Evolutionary conservation across 768 basidiomycete species (phyloP).

Genomic region (Naganishia vaughanmartiniae): DNA sequence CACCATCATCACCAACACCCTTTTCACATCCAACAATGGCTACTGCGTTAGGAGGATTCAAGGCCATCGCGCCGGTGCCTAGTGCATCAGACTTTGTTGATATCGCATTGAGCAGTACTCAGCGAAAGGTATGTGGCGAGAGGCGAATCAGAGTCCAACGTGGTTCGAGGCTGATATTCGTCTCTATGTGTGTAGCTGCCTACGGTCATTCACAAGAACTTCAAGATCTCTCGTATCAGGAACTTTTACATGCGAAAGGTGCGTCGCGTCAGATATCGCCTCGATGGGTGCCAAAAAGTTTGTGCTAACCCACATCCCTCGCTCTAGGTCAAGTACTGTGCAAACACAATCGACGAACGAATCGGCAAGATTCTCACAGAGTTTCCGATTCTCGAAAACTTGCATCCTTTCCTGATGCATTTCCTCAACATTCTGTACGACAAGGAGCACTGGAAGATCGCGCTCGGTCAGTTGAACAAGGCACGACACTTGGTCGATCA

Average conservation of each 20-base stretch:
- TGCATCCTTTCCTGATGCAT: constrained; percentile 93
- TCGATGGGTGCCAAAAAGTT: constrained; percentile 59
- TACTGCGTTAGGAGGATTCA: constrained; percentile 54
- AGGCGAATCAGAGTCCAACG: constrained; percentile 51
- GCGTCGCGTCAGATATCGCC: constrained; percentile 66
- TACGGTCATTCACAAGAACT: constrained; percentile 93
- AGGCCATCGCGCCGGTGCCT: constrained; percentile 97
- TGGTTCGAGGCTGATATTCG: neutral
- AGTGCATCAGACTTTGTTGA: constrained; percentile 85
- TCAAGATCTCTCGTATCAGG: constrained; percentile 97
- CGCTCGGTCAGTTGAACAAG: constrained; percentile 92
- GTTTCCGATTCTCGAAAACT: constrained; percentile 96
- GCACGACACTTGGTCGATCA: constrained; percentile 94
- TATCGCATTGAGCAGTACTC: constrained; percentile 33
- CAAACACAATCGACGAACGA: constrained; percentile 25
- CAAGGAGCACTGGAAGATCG: constrained; percentile 99
- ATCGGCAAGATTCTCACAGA: constrained; percentile 85
- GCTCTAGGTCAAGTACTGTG: constrained; percentile 20
- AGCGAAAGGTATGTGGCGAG: constrained; percentile 24
- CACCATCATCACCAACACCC: neutral
- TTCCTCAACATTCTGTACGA: constrained; percentile 98
- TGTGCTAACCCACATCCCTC: constrained; percentile 36
- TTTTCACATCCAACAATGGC: neutral
- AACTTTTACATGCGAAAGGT: constrained; percentile 98
- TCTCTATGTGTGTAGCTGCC: neutral